Evolutionary conservation across 768 basidiomycete genomes (phyloP).

Genomic region (Rhodotorula babjevae): DNA sequence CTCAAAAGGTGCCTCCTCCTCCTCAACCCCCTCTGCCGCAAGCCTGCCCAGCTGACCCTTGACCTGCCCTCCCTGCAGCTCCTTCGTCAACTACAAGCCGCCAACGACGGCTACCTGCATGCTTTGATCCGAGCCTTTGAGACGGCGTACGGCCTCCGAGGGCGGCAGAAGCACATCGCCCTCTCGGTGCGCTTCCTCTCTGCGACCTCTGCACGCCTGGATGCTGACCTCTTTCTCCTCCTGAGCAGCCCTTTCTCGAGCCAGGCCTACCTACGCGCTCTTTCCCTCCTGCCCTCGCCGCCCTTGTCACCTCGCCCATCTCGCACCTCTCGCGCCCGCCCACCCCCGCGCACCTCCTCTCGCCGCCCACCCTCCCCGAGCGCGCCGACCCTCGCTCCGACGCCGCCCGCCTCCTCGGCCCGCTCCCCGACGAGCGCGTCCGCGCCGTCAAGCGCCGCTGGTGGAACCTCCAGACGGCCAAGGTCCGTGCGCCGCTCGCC

Average conservation of each 20-base stretch:
- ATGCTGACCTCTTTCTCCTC: neutral
- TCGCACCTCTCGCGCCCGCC: conserved; percentile 26
- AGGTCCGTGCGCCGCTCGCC: conserved; percentile 24
- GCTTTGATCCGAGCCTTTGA: conserved; percentile 16
- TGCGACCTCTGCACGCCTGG: too few species aligned
- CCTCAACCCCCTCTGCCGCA: neutral
- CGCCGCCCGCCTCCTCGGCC: conserved; percentile 37
- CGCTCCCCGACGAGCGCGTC: conserved; percentile 18
- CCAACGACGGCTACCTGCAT: conserved; percentile 35
- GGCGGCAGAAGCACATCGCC: conserved; percentile 1
- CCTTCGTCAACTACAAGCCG: conserved; percentile 28
- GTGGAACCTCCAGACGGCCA: conserved; percentile 31
- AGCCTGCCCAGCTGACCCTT: neutral
- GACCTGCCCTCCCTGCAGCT: conserved; percentile 7
- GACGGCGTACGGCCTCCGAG: conserved; percentile 25
- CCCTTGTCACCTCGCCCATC: conserved; percentile 22
- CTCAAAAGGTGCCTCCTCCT: conserved; percentile 7
- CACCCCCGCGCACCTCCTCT: conserved; percentile 9
- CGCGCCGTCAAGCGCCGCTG: conserved; percentile 15
- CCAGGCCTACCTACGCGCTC: neutral
- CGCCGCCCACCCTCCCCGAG: conserved; percentile 28
- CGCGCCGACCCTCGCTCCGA: conserved; percentile 35
- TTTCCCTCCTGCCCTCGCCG: conserved; percentile 26
- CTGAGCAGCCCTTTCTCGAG: conserved; percentile 8
- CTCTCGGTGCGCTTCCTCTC: conserved; percentile 6